Evolutionary conservation across 495 filamentous ascomycete species (phyloP).

Genomic region (Aspergillus bridgeri): DNA sequence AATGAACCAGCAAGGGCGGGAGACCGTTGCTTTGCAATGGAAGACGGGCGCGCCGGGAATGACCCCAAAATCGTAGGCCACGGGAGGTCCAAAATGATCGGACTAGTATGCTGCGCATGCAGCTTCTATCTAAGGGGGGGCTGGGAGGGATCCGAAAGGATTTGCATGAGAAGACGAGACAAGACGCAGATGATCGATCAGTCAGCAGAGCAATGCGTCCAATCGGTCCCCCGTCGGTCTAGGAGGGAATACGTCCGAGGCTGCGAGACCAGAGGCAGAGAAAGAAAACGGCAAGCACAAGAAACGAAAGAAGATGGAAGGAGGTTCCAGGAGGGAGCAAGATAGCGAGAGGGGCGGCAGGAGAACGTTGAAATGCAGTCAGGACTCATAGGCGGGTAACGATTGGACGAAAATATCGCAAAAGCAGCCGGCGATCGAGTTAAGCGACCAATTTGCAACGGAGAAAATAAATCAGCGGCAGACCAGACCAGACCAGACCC

Average conservation of each 20-base stretch:
- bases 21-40: conserved; percentile 9
- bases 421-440: conserved; percentile 6
- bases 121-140: conserved; percentile 6
- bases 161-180: conserved; percentile 5
- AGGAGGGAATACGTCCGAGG: neutral
- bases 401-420: conserved; percentile 21
- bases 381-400: conserved; percentile 22
- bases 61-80: conserved; percentile 13
- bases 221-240: neutral
- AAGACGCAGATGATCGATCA: neutral
- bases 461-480: neutral
- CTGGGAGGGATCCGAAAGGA: conserved; percentile 7
- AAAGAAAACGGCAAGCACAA: neutral
- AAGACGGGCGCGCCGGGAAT: conserved; percentile 1
- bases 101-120: conserved; percentile 13
- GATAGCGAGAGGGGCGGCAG: conserved; percentile 3
- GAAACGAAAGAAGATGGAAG: too few relatives aligned
- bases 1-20: neutral
- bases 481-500: neutral
- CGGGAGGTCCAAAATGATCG: conserved; percentile 11
- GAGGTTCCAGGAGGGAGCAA: neutral
- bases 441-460: neutral
- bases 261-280: neutral
- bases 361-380: conserved; percentile 6
- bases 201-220: neutral